Evolutionary conservation across 768 basidiomycete species (phyloP).

Genomic region (Mycena indigotica): DNA sequence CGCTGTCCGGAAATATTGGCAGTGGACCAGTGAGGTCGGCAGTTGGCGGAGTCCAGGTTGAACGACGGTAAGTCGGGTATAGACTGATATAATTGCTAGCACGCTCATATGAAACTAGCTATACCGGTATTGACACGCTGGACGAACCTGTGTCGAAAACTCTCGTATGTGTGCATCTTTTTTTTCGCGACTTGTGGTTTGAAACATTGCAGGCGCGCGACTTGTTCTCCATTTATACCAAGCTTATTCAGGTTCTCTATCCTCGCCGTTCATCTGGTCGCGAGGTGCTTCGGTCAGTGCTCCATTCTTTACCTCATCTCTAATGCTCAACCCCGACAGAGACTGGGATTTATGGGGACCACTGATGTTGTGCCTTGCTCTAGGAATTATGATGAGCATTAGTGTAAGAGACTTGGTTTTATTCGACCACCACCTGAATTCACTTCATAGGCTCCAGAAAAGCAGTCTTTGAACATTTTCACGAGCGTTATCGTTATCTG

Average conservation of each 20-base stretch:
- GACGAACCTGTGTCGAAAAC: slow-evolving; percentile 91
- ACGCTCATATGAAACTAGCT: slow-evolving; percentile 42
- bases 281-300: slow-evolving; percentile 74
- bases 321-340: slow-evolving; percentile 38
- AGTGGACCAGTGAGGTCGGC: slow-evolving; percentile 59
- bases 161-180: slow-evolving; percentile 58
- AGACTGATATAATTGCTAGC: slow-evolving; percentile 1
- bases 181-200: not conserved
- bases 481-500: slow-evolving; percentile 94
- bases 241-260: slow-evolving; percentile 91
- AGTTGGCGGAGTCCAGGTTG: slow-evolving; percentile 84
- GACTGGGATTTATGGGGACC: slow-evolving; percentile 99
- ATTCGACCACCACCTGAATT: not conserved
- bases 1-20: slow-evolving; percentile 74
- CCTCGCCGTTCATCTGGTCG: slow-evolving; percentile 74
- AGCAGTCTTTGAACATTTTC: slow-evolving; percentile 86
- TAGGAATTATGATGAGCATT: slow-evolving; percentile 84
- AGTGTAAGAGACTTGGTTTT: slow-evolving; percentile 52
- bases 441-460: slow-evolving; percentile 67
- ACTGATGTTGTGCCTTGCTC: slow-evolving; percentile 74
- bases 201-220: slow-evolving; percentile 70
- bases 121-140: slow-evolving; percentile 83
- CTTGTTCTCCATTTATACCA: slow-evolving; percentile 85
- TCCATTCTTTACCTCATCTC: slow-evolving; percentile 4
- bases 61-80: slow-evolving; percentile 87